phyloP scores from a whole-genome alignment of 2,329 filamentous ascomycete species.

The Xylaria digitata region DNA sequence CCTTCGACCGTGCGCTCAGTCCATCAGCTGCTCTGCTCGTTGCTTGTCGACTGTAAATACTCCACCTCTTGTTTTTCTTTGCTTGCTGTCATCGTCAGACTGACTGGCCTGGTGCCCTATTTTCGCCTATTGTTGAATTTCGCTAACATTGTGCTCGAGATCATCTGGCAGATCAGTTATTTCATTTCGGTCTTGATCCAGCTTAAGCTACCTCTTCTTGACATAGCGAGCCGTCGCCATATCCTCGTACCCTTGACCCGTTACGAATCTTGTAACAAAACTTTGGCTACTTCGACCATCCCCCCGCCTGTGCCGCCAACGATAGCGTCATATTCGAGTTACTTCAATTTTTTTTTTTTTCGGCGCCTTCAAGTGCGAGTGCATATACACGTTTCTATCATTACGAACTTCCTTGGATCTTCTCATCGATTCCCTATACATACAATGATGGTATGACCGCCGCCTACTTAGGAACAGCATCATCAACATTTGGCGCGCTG shows the following conservation, averaged over 20 bases:
- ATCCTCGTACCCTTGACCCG: neutral
- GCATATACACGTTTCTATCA: neutral
- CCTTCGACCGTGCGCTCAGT: slow-evolving; percentile 8
- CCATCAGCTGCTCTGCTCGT: slow-evolving; percentile 7
- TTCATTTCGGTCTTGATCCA: slow-evolving; percentile 32
- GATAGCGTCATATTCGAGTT: neutral
- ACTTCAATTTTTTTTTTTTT: neutral
- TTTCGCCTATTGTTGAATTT: slow-evolving; percentile 16
- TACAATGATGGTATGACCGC: slow-evolving; percentile 29
- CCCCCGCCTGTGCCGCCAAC: neutral
- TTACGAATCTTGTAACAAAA: slow-evolving; percentile 14
- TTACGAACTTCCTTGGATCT: neutral
- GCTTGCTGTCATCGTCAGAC: slow-evolving; percentile 9
- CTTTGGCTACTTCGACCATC: neutral
- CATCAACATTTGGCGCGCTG: slow-evolving; percentile 19
- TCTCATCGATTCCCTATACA: neutral
- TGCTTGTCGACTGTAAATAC: slow-evolving; percentile 29
- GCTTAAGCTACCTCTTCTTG: slow-evolving; percentile 15
- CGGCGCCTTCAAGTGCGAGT: neutral
- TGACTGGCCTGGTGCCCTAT: slow-evolving; percentile 12
- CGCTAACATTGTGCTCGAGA: slow-evolving; percentile 42
- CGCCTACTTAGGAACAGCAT: slow-evolving; percentile 8
- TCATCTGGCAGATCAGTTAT: slow-evolving; percentile 35
- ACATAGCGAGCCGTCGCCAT: neutral
- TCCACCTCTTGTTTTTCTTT: slow-evolving; percentile 25